phyloP scores from a whole-genome alignment of 2,329 filamentous ascomycete genomes.

The Cytospora chrysosperma region DNA sequence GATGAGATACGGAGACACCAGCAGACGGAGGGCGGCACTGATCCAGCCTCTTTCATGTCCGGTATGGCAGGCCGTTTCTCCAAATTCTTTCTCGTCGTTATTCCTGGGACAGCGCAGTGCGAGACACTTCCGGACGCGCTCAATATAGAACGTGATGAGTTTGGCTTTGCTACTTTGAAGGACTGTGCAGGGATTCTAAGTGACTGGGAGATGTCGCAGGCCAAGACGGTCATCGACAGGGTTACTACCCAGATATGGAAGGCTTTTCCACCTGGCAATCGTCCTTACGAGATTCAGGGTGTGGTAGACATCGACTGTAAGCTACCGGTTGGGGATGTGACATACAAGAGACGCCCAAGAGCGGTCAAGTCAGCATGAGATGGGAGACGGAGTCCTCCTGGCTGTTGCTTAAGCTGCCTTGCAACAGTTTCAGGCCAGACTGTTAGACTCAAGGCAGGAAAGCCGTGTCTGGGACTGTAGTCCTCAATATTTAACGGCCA shows the following conservation, averaged over 20 bases:
- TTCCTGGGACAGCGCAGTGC: neutral
- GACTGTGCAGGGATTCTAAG: neutral
- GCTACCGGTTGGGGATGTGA: neutral
- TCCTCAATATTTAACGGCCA: too few species aligned
- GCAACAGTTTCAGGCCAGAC: neutral
- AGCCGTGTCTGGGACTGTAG: neutral
- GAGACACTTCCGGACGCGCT: neutral
- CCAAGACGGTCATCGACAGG: neutral
- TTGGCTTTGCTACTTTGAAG: neutral
- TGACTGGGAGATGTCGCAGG: neutral
- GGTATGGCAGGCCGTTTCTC: neutral
- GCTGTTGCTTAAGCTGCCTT: too few species aligned
- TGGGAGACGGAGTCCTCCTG: neutral
- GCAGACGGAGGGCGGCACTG: neutral
- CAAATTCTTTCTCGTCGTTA: neutral
- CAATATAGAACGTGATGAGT: neutral
- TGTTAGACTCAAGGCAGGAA: neutral
- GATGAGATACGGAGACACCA: neutral
- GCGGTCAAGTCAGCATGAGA: neutral
- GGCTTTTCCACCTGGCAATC: neutral
- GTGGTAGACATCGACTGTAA: neutral
- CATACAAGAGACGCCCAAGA: neutral
- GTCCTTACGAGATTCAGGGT: neutral
- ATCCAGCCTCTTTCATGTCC: neutral
- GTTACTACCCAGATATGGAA: neutral